Evolutionary conservation across 441 rosid genomes (phyloP).

Genomic region (Brassica balearica): DNA sequence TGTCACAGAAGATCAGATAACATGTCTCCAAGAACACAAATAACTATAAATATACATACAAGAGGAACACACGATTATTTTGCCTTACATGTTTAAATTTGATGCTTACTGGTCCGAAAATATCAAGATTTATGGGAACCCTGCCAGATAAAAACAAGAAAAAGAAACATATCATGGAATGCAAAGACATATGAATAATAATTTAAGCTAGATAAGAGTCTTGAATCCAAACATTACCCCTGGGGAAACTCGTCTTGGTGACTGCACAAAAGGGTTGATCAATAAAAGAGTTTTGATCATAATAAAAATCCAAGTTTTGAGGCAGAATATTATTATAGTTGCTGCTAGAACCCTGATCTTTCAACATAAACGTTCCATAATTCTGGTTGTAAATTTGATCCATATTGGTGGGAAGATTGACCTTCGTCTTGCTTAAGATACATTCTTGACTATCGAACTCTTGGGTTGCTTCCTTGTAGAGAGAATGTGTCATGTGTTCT

Average conservation of each 20-base stretch:
- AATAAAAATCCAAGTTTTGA: conserved; percentile 52
- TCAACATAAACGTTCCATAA: conserved; percentile 44
- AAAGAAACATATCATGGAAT: conserved; percentile 12
- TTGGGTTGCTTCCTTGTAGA: conserved; percentile 40
- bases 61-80: conserved; percentile 11
- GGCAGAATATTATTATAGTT: conserved; percentile 47
- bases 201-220: neutral
- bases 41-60: conserved; percentile 16
- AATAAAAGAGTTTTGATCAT: conserved; percentile 47
- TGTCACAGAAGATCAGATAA: conserved; percentile 19
- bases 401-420: conserved; percentile 33
- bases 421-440: conserved; percentile 43
- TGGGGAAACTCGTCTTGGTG: conserved; percentile 49
- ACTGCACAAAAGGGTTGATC: conserved; percentile 48
- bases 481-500: conserved; percentile 35
- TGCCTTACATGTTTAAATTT: conserved; percentile 32
- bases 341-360: conserved; percentile 43
- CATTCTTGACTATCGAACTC: conserved; percentile 40
- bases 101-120: conserved; percentile 17
- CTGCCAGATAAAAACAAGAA: conserved; percentile 47
- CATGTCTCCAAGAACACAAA: conserved; percentile 18
- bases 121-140: conserved; percentile 44
- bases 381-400: conserved; percentile 45
- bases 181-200: conserved; percentile 22
- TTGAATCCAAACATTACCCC: conserved; percentile 44